Evolutionary conservation across 768 basidiomycete species (phyloP), one percentile per base, ranked within the genome.

Genomic region (Phanerochaete carnosa): DNA sequence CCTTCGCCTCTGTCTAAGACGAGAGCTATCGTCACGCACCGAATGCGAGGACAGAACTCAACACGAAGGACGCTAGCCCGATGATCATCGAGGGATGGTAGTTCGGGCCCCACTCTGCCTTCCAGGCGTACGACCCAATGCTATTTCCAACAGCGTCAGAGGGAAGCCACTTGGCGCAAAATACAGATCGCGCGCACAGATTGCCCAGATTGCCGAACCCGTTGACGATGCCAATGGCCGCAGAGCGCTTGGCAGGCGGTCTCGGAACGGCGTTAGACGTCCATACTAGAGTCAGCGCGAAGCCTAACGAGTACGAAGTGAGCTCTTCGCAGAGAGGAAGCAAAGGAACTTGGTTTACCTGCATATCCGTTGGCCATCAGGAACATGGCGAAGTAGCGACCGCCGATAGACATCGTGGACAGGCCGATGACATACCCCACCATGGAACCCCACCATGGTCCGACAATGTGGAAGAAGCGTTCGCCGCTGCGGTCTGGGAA

Each of bases 71-170:
- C 12, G 68, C 71, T 23, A 79, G 62, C 7, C 74, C 74, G 55
- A 88, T 84, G 43, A 76, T 74, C 83, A 88, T 84, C 0, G 84
- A 84, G 45, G 76, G 85, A 51, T 85, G 85, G 65, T 88, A 88
- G 61, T 77, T 64, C 0, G 87, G 86, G 8, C 83, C 76, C 85
- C 86, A 88, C n/a, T 69, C 67, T 2, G 80, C 66, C 64, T 82
- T 82, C 87, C 87, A 88, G 0, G 80, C 77, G 65, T 81, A 87
- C 0, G 85, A 85, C 2, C 83, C 82, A 64, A 84, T 82, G 3
- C 86, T 87, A 63, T 79, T 81, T 12, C 85, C 85, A 35, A 13
- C 33, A 35, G 7, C 33, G 13, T 13, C 7, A 6, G 33, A 6
- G 13, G 7, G 33, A 6, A 35, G 33, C 33, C 7, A 13, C 33